phyloP scores from a whole-genome alignment of 164 flowering plant genomes.

The Nymphaea colorata region DNA sequence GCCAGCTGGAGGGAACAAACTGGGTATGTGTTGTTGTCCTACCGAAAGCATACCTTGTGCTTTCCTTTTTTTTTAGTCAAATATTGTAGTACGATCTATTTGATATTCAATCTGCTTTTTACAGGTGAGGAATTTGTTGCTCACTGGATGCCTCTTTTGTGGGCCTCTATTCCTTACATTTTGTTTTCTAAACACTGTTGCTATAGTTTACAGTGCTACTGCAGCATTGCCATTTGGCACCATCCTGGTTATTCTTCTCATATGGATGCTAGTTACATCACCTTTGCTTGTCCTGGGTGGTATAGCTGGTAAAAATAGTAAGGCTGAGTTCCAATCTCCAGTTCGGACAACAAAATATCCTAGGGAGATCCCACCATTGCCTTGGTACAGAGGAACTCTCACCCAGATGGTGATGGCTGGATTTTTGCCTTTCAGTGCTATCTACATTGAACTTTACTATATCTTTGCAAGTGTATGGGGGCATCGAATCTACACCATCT shows the following conservation, averaged over 20 bases:
- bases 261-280: conserved; percentile 20
- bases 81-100: background rate
- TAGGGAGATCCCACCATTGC: conserved; percentile 27
- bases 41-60: background rate
- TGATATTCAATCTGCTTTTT: background rate
- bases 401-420: conserved; percentile 40
- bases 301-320: conserved; percentile 20
- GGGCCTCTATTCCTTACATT: conserved; percentile 23
- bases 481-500: conserved; percentile 28
- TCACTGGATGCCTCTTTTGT: conserved; percentile 24
- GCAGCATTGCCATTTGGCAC: conserved; percentile 26
- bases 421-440: conserved; percentile 31
- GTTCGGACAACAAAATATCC: conserved; percentile 24
- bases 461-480: conserved; percentile 38
- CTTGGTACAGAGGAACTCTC: conserved; percentile 30
- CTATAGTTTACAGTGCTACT: conserved; percentile 19
- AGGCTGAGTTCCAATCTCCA: conserved; percentile 25
- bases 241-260: conserved; percentile 20
- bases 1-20: conserved; percentile 30
- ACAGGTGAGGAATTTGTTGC: conserved; percentile 22
- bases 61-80: background rate
- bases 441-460: conserved; percentile 29
- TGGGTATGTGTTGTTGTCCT: conserved; percentile 14
- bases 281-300: conserved; percentile 24
- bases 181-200: conserved; percentile 23